Conservation (phyloP, 75 land plant species). For the Picea glauca region DNA sequence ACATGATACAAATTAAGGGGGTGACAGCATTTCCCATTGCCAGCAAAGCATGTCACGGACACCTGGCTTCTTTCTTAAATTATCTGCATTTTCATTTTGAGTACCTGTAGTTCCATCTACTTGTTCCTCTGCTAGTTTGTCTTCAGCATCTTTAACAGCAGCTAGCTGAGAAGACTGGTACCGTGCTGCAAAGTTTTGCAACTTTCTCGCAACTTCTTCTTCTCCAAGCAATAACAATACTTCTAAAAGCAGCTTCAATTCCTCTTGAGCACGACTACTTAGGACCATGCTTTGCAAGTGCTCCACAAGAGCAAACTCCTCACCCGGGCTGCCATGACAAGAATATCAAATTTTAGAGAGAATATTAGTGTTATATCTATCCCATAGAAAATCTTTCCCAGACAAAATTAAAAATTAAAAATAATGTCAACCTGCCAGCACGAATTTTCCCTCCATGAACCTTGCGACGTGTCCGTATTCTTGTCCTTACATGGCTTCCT, state of each 20-base stretch:
- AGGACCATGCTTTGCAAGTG: conserved; percentile 83
- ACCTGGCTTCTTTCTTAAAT: too few species aligned
- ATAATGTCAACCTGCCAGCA: conserved; percentile 75
- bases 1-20: too few species aligned
- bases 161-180: conserved; percentile 67
- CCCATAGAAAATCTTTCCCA: not conserved
- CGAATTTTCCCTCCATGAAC: conserved; percentile 81
- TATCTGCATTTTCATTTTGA: too few species aligned
- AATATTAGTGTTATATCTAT: not conserved
- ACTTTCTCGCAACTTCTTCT: conserved; percentile 57
- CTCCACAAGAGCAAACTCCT: conserved; percentile 92
- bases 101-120: too few species aligned
- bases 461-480: conserved; percentile 37
- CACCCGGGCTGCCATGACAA: conserved; percentile 67
- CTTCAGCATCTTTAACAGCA: conserved; percentile 65
- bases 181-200: conserved; percentile 49
- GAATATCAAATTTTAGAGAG: not conserved
- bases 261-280: conserved; percentile 37
- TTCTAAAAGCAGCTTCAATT: conserved; percentile 53
- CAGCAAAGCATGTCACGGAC: too few species aligned
- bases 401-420: conserved; percentile 5
- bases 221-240: conserved; percentile 61
- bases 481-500: conserved; percentile 19
- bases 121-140: conserved; percentile 1
- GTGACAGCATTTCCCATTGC: too few species aligned